These are phyloP conservation scores for Penicillium simplicissimum DNA, from an alignment of 495 filamentous ascomycete genomes.

Conservation along the genomic window DNA sequence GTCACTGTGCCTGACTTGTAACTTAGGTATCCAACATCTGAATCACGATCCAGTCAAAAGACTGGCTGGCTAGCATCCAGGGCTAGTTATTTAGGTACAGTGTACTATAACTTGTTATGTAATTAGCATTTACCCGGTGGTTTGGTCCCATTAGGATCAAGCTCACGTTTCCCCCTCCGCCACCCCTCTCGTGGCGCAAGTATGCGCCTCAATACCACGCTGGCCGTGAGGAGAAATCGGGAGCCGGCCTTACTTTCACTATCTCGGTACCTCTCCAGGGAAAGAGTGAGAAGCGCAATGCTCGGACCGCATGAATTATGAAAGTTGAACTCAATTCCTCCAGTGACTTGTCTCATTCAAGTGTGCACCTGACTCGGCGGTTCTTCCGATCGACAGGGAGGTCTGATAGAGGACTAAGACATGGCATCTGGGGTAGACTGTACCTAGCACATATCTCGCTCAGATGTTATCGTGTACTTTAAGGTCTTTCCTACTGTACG, in stretches of 20 bases:
- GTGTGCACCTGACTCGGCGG: background rate
- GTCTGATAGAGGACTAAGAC: background rate
- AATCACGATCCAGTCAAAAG: background rate
- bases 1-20: background rate
- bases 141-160: background rate
- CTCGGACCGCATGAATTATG: background rate
- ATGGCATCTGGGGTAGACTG: background rate
- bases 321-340: conserved; percentile 1
- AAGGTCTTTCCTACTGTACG: background rate
- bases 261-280: background rate
- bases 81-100: too few relatives aligned
- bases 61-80: background rate
- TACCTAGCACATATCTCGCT: background rate
- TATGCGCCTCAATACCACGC: conserved; percentile 17
- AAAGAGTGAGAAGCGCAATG: background rate
- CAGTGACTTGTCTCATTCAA: background rate
- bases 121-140: background rate
- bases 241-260: background rate
- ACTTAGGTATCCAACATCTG: background rate
- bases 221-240: conserved; percentile 2
- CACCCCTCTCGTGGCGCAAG: conserved; percentile 8
- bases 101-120: background rate
- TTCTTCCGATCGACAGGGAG: background rate
- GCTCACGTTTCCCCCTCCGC: background rate
- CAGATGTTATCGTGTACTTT: background rate